A percentile compares a stretch with the other conserved stretches of the same genome.
Evolutionary conservation across 345 rosid genomes (phyloP).

Genomic region (Ricinus communis): DNA sequence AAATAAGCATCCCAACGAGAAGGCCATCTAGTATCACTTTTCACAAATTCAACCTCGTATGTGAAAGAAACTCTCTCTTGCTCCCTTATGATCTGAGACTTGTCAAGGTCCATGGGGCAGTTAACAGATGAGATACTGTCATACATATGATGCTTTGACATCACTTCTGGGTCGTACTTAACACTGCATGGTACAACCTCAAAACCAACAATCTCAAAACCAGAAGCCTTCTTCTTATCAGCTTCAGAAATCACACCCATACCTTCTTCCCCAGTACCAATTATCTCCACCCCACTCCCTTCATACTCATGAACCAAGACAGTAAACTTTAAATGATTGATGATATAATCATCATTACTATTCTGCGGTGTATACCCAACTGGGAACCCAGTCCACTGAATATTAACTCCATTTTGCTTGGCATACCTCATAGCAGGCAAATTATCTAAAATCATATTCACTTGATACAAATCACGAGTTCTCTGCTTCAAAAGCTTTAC

Average conservation of each 20-base stretch:
- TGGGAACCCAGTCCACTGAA: constrained; percentile 89
- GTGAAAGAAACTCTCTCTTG: constrained; percentile 71
- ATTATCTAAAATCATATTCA: constrained; percentile 82
- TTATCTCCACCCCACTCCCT: constrained; percentile 71
- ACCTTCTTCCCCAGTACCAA: constrained; percentile 87
- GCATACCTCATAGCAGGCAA: constrained; percentile 80
- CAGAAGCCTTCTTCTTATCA: constrained; percentile 62
- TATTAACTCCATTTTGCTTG: constrained; percentile 60
- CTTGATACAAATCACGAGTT: constrained; percentile 75
- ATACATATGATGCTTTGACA: constrained; percentile 64
- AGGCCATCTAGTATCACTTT: constrained; percentile 73
- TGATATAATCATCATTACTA: constrained; percentile 72
- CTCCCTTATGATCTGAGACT: constrained; percentile 75
- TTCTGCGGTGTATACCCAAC: constrained; percentile 68
- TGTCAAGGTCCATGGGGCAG: constrained; percentile 73
- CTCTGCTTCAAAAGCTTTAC: constrained; percentile 89
- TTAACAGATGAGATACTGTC: constrained; percentile 52
- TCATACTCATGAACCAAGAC: constrained; percentile 75
- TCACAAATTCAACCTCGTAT: constrained; percentile 77
- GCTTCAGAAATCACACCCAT: constrained; percentile 74
- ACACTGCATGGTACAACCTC: constrained; percentile 84
- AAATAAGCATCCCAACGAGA: constrained; percentile 89
- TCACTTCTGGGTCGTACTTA: constrained; percentile 51
- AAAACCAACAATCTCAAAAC: constrained; percentile 82
- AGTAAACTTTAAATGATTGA: constrained; percentile 73